phyloP scores from a whole-genome alignment of 108 stramenopile genomes.

The Bacterosira constricta region DNA sequence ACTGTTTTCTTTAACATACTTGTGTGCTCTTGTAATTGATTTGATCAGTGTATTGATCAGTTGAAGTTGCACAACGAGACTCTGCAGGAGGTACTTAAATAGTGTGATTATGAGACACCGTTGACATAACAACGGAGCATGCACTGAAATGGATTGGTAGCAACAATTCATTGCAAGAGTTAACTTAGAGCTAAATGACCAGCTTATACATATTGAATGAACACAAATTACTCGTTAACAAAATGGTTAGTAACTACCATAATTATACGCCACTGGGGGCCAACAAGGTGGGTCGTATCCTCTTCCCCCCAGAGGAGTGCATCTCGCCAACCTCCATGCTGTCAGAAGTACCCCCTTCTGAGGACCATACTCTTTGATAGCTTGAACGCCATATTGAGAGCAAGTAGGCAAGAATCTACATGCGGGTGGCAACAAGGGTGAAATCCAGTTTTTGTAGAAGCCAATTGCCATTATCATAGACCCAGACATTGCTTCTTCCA shows the following conservation, averaged over 20 bases:
- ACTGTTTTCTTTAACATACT: not conserved
- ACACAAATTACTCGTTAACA: no score
- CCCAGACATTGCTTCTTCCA: slow-evolving; percentile 34
- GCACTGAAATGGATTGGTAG: no score
- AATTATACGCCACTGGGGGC: slow-evolving; percentile 78
- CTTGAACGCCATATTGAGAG: slow-evolving; percentile 85
- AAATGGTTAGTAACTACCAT: slow-evolving; percentile 68
- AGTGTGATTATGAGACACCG: not conserved
- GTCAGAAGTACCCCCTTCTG: slow-evolving; percentile 74
- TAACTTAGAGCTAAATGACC: no score
- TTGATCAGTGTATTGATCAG: slow-evolving; percentile 35
- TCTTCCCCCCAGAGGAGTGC: slow-evolving; percentile 84
- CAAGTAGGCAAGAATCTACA: slow-evolving; percentile 92
- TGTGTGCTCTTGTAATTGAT: not conserved
- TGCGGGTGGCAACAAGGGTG: slow-evolving; percentile 84
- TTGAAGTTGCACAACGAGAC: slow-evolving; percentile 38
- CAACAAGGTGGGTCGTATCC: slow-evolving; percentile 90
- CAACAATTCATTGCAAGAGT: no score
- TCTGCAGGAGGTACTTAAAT: slow-evolving; percentile 36
- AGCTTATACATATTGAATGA: not conserved
- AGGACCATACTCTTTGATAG: slow-evolving; percentile 83
- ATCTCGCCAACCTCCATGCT: slow-evolving; percentile 82
- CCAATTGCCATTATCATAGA: slow-evolving; percentile 80
- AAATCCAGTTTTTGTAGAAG: slow-evolving; percentile 83
- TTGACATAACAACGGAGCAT: no score